A percentile compares a stretch with the other conserved stretches of the same genome.
These are phyloP conservation scores for Hordeum pubiflorum DNA, from an alignment of 202 grass and related monocot species.

Conservation along the genomic window DNA sequence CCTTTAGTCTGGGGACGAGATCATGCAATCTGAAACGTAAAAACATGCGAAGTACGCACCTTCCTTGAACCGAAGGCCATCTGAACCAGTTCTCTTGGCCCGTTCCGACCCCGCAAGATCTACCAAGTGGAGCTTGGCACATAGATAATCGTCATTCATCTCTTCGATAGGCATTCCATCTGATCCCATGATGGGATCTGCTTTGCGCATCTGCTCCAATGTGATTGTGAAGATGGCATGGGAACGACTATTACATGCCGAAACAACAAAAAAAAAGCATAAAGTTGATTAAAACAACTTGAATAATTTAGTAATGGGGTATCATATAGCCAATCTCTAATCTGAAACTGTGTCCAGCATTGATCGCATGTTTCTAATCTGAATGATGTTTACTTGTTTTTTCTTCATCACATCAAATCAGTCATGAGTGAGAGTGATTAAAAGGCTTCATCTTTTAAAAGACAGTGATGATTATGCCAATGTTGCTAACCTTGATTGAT, in stretches of 20 bases:
- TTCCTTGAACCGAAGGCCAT: constrained; percentile 99
- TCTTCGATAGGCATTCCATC: constrained; percentile 73
- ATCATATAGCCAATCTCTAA: too few species aligned
- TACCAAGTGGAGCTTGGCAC: constrained; percentile 93
- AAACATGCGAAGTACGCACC: constrained; percentile 37
- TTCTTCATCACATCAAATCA: neutral
- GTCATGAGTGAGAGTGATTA: neutral
- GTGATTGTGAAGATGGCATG: constrained; percentile 99
- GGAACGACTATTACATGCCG: constrained; percentile 82
- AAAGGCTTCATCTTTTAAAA: constrained; percentile 1
- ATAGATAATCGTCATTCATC: constrained; percentile 86
- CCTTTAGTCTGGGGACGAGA: neutral
- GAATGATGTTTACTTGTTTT: neutral
- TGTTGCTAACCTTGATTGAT: constrained; percentile 76
- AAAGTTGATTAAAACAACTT: constrained; percentile 17
- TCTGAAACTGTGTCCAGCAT: neutral
- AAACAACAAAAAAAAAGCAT: constrained; percentile 33
- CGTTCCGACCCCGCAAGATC: constrained; percentile 99
- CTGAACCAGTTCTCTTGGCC: constrained; percentile 91
- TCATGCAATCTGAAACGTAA: neutral
- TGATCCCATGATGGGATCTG: constrained; percentile 56
- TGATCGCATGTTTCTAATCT: neutral
- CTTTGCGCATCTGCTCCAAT: constrained; percentile 99
- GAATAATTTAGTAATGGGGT: too few species aligned
- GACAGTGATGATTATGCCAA: neutral